A percentile compares a stretch with the other conserved stretches of the same genome.
These are phyloP conservation scores for Penicillium sp. DNA, from an alignment of 2,329 filamentous ascomycete genomes.

Conservation along the genomic window DNA sequence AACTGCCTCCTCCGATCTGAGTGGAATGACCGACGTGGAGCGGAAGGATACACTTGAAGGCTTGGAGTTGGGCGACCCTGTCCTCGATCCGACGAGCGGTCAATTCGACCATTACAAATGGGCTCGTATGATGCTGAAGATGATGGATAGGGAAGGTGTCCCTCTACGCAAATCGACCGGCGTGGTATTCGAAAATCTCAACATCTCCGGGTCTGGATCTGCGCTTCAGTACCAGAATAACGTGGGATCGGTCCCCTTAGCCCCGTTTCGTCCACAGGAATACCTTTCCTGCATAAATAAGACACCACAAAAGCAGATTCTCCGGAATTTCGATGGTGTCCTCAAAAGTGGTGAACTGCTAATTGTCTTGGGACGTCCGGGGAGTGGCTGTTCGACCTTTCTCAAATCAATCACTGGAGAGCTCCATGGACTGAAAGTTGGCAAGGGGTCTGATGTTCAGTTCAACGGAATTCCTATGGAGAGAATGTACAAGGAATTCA, in stretches of 20 bases:
- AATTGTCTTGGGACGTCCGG: conserved; percentile 43
- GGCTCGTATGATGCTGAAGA: conserved; percentile 49
- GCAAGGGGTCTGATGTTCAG: conserved; percentile 71
- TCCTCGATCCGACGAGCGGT: conserved; percentile 54
- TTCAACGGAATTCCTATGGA: conserved; percentile 68
- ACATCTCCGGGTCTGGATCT: conserved; percentile 66
- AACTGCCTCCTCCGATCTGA: conserved; percentile 15
- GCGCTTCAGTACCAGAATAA: conserved; percentile 70
- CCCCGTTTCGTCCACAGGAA: conserved; percentile 60
- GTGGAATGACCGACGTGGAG: conserved; percentile 20
- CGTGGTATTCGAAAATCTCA: conserved; percentile 65
- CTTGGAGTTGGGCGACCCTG: conserved; percentile 47
- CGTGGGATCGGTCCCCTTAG: conserved; percentile 59
- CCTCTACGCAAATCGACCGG: conserved; percentile 55
- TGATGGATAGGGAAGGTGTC: conserved; percentile 58
- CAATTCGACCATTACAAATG: conserved; percentile 59
- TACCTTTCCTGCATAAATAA: conserved; percentile 49
- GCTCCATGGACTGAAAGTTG: conserved; percentile 74
- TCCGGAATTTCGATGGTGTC: conserved; percentile 56
- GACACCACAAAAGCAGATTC: conserved; percentile 55
- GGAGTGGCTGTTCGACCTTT: conserved; percentile 70
- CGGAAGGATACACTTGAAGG: conserved; percentile 39
- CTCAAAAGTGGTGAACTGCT: conserved; percentile 52
- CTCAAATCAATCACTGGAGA: conserved; percentile 82
- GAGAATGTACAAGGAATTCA: conserved; percentile 68